Evolutionary conservation across 306 rosid species (phyloP).

Genomic region (Prunus mongolica): DNA sequence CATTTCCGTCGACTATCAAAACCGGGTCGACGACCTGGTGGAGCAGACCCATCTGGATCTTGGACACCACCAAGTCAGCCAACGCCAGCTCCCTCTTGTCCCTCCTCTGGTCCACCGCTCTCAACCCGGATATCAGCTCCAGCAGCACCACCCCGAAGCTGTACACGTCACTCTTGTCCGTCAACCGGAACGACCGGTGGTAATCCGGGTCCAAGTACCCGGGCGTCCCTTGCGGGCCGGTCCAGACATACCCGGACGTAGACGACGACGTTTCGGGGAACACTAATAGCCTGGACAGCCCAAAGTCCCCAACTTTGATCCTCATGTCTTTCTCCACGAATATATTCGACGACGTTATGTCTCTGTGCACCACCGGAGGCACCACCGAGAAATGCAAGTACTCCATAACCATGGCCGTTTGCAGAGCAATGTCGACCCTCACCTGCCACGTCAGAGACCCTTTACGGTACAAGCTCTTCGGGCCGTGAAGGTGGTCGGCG

Average conservation of each 20-base stretch:
- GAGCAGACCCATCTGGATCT: slow-evolving; percentile 81
- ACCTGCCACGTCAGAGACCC: slow-evolving; percentile 63
- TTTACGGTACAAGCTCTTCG: slow-evolving; percentile 33
- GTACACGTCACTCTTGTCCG: slow-evolving; percentile 95
- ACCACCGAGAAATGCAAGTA: slow-evolving; percentile 74
- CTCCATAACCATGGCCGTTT: slow-evolving; percentile 91
- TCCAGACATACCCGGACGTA: slow-evolving; percentile 67
- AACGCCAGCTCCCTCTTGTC: slow-evolving; percentile 76
- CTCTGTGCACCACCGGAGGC: slow-evolving; percentile 88
- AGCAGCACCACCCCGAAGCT: slow-evolving; percentile 86
- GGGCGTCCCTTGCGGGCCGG: slow-evolving; percentile 97
- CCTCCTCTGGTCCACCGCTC: slow-evolving; percentile 72
- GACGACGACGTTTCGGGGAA: slow-evolving; percentile 51
- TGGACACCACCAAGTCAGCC: slow-evolving; percentile 78
- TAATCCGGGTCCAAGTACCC: slow-evolving; percentile 96
- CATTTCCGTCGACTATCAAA: slow-evolving; percentile 35
- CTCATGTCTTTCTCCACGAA: slow-evolving; percentile 87
- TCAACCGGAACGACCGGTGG: slow-evolving; percentile 79
- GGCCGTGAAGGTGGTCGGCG: slow-evolving; percentile 79
- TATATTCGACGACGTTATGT: slow-evolving; percentile 78
- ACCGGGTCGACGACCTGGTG: slow-evolving; percentile 69
- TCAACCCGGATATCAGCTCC: slow-evolving; percentile 71
- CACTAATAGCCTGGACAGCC: slow-evolving; percentile 68
- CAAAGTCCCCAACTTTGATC: slow-evolving; percentile 91
- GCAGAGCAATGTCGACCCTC: slow-evolving; percentile 69